phyloP scores from a whole-genome alignment of 2,329 filamentous ascomycete species.

The Cercospora zeina region DNA sequence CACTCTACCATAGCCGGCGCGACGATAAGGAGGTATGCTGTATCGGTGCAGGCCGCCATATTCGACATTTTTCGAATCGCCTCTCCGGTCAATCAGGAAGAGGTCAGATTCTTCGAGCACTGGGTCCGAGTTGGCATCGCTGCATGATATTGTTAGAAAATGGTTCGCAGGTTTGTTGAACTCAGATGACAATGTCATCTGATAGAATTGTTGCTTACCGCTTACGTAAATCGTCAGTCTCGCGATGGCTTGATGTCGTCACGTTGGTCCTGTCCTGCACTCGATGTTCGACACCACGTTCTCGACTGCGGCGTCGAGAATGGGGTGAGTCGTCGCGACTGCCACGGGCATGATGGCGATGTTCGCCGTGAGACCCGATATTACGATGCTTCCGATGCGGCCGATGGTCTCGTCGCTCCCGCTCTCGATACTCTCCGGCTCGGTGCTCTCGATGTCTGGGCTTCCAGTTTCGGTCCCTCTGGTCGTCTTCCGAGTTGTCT shows the following conservation, averaged over 20 bases:
- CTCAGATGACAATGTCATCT: too few relatives aligned
- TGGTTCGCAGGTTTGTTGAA: neutral
- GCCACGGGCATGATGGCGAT: neutral
- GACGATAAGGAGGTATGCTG: slow-evolving; percentile 68
- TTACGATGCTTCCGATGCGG: neutral
- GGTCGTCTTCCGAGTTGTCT: neutral
- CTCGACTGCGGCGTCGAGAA: neutral
- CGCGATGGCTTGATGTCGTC: neutral
- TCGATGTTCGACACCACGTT: slow-evolving; percentile 4
- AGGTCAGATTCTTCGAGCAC: slow-evolving; percentile 38
- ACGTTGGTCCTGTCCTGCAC: neutral
- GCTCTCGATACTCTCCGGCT: slow-evolving; percentile 1
- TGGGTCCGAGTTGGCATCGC: neutral
- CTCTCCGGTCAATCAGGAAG: slow-evolving; percentile 69
- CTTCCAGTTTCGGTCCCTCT: neutral
- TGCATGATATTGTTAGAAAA: neutral
- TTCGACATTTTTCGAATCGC: slow-evolving; percentile 71
- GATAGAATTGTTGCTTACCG: neutral
- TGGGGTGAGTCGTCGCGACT: slow-evolving; percentile 1
- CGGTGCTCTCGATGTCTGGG: slow-evolving; percentile 8
- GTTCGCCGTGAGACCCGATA: neutral
- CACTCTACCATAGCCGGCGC: slow-evolving; percentile 67
- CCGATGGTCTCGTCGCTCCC: neutral
- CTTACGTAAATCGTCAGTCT: too few relatives aligned
- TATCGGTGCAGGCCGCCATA: slow-evolving; percentile 75